These are phyloP conservation scores for Camellia oleifera DNA, from an alignment of 179 eudicot species.

Conservation along the genomic window DNA sequence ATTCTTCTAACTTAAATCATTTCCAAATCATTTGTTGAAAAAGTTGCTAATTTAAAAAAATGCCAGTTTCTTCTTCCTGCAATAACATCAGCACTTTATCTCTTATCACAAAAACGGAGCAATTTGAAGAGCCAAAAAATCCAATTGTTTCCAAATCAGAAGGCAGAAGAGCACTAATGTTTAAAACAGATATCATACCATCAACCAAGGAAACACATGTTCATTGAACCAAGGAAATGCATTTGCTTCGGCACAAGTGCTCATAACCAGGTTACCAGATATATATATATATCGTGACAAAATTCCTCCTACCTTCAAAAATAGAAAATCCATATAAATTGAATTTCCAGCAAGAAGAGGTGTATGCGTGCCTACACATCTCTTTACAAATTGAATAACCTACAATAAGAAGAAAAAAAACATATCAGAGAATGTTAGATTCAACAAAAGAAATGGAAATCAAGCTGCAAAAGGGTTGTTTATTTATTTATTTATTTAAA, in stretches of 20 bases:
- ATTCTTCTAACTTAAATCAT: background rate
- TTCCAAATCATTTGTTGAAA: background rate
- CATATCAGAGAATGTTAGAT: background rate
- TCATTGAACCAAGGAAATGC: background rate
- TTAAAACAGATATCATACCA: too few species aligned
- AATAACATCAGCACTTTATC: too few species aligned
- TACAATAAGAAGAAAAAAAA: conserved; percentile 26
- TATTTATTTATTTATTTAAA: conserved; percentile 57
- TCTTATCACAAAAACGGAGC: too few species aligned
- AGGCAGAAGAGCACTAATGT: background rate
- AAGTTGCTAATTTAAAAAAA: background rate
- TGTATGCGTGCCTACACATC: conserved; percentile 45
- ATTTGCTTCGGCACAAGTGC: background rate
- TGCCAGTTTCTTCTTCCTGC: too few species aligned
- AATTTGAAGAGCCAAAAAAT: background rate
- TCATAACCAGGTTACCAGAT: background rate
- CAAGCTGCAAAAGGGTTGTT: conserved; percentile 34
- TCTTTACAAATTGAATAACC: conserved; percentile 75
- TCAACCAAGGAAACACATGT: background rate
- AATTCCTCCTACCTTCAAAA: conserved; percentile 57
- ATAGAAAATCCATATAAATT: conserved; percentile 58
- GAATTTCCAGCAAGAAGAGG: conserved; percentile 86
- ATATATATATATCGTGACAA: background rate
- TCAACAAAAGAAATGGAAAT: background rate
- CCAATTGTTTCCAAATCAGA: background rate